Base-by-base conservation (phyloP, 106 monocot species). In the Apostasia shenzhenica region DNA sequence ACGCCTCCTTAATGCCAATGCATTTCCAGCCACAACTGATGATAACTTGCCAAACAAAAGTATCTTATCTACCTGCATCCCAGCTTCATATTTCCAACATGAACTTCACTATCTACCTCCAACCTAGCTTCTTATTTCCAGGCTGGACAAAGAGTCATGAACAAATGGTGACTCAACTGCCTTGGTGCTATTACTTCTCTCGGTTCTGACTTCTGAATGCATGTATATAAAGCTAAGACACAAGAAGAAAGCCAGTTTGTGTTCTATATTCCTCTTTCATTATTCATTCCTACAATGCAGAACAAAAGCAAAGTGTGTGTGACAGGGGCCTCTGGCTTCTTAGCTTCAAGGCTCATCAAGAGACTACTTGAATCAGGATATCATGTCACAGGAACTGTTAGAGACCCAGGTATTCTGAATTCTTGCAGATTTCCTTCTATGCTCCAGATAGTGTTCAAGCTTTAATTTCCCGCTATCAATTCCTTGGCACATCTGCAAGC, bases 301-400 rank as follows among this genome's bases (percentile, higher is more conserved):
- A 26, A n/a, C 47, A 67, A 67, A 67, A 48, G 74, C 12, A 74
- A 74, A 67, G 74, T 74, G 8, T 67, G 74, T 51, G 74, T 74
- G 4, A 74, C 74, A 4, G 74, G 67, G 2, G 59, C 67, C 8
- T 54, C 67, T 58, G 74, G 74, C 8, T 74, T 74, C 67, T 45
- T 74, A 7, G 74, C 55, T 56, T 74, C 74, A 7, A 67, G 74
- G 74, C 57, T 74, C 37, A 57, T 74, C 48, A 74, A 74, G 59
- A 14, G 41, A 14, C 67, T 74, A 1, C 59, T 67, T 14, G 57
- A 74, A 50, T 66, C 41, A 51, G 72, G 74, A 74, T 74, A 74
- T 54, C 41, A 58, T 58, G 74, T 74, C 0, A 66, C 53, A 67
- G 74, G 74, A 74, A 67, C 74, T 45, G 74, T 74, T 50, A 54